A percentile compares a stretch with the other conserved stretches of the same genome.
These are phyloP conservation scores for Zoysia pacifica DNA, from an alignment of 176 grass and related monocot genomes.

Conservation along the genomic window DNA sequence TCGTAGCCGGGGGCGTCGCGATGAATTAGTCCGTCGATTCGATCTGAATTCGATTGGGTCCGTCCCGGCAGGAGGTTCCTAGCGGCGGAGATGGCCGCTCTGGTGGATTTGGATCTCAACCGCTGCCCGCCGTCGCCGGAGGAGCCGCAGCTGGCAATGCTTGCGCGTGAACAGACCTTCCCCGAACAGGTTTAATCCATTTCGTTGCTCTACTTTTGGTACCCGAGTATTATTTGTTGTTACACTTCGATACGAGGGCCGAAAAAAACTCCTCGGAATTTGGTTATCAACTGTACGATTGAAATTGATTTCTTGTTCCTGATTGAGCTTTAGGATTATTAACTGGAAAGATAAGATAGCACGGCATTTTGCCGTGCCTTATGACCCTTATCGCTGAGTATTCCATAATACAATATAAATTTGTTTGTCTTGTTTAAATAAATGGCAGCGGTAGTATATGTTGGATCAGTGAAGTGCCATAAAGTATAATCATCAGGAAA, in stretches of 20 bases:
- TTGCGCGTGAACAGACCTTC: conserved; percentile 12
- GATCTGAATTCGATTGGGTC: conserved; percentile 17
- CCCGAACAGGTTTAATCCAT: conserved; percentile 14
- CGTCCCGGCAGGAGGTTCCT: not conserved
- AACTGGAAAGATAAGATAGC: no score
- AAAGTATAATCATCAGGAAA: no score
- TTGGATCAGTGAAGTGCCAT: no score
- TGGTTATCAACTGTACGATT: not conserved
- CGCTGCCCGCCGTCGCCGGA: conserved; percentile 23
- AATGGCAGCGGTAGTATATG: no score
- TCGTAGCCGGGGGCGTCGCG: not conserved
- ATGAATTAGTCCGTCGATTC: not conserved
- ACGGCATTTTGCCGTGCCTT: no score
- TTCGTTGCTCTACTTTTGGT: conserved; percentile 19
- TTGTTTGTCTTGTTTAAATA: no score
- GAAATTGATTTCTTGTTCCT: not conserved
- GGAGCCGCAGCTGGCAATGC: conserved; percentile 13
- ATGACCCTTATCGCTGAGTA: no score
- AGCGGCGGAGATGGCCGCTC: conserved; percentile 16
- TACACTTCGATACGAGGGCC: not conserved
- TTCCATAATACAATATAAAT: no score
- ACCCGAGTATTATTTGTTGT: not conserved
- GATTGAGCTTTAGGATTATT: not conserved
- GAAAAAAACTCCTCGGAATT: not conserved
- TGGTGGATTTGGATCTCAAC: conserved; percentile 45